A percentile compares a stretch with the other conserved stretches of the same genome.
phyloP scores from a whole-genome alignment of 2,329 filamentous ascomycete genomes.

The Ophiocordyceps camponoti-saundersi region DNA sequence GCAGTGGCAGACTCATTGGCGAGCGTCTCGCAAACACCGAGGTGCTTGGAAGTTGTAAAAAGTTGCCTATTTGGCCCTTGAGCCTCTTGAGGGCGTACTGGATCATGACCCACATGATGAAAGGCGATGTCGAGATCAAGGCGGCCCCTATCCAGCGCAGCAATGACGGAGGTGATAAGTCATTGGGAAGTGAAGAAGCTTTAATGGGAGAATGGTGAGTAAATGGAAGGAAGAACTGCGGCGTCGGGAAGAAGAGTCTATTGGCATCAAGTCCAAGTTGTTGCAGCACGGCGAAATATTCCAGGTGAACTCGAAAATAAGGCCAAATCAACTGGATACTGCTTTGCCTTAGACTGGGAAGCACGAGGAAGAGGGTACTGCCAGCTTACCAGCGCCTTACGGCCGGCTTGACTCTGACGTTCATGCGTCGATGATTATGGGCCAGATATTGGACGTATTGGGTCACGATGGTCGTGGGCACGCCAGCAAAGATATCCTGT shows the following conservation, averaged over 20 bases:
- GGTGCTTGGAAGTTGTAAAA: constrained; percentile 25
- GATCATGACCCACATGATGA: constrained; percentile 27
- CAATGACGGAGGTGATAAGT: constrained; percentile 20
- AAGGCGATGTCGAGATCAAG: constrained; percentile 26
- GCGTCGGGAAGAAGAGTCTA: constrained; percentile 23
- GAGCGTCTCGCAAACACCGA: constrained; percentile 8
- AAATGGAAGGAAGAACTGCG: constrained; percentile 37
- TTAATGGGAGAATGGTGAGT: constrained; percentile 31
- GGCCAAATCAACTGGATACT: constrained; percentile 17
- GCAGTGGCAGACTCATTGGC: constrained; percentile 6
- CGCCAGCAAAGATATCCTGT: constrained; percentile 15
- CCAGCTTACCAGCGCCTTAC: constrained; percentile 12
- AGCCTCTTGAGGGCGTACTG: constrained; percentile 19
- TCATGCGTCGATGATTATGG: constrained; percentile 9
- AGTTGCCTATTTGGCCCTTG: constrained; percentile 17
- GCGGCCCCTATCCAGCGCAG: constrained; percentile 24
- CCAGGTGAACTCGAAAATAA: constrained; percentile 31
- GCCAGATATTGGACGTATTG: constrained; percentile 12
- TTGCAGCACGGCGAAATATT: constrained; percentile 35
- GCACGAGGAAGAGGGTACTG: background rate
- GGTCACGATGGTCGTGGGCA: constrained; percentile 11
- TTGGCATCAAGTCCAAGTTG: constrained; percentile 28
- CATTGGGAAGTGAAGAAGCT: constrained; percentile 23
- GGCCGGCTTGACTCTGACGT: constrained; percentile 7
- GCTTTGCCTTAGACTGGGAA: constrained; percentile 3